These are phyloP conservation scores for Neurospora sp. DNA, from an alignment of 495 filamentous ascomycete genomes.

Conservation along the genomic window DNA sequence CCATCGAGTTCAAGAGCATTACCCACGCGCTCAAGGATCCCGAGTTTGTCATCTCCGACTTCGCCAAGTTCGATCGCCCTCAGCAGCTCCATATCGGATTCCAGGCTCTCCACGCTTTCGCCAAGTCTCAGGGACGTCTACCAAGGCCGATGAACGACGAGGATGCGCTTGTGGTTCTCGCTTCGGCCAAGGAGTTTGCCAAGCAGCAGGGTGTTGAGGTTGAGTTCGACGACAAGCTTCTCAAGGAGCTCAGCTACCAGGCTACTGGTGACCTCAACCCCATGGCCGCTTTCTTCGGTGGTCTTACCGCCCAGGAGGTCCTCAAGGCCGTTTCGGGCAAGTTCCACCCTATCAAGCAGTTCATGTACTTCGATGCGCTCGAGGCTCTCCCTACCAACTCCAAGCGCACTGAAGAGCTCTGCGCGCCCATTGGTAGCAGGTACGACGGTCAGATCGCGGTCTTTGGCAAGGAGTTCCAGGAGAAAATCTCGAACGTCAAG, in stretches of 20 bases:
- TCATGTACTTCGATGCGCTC: slow-evolving; percentile 93
- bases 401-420: slow-evolving; percentile 72
- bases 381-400: slow-evolving; percentile 76
- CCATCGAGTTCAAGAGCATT: slow-evolving; percentile 78
- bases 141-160: slow-evolving; percentile 74
- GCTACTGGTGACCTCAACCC: slow-evolving; percentile 86
- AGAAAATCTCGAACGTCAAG: slow-evolving; percentile 78
- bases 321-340: slow-evolving; percentile 97
- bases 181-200: slow-evolving; percentile 60
- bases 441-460: slow-evolving; percentile 98
- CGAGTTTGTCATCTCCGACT: slow-evolving; percentile 85
- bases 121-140: slow-evolving; percentile 56
- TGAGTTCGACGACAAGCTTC: slow-evolving; percentile 84
- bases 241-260: slow-evolving; percentile 90
- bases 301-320: slow-evolving; percentile 89
- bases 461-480: slow-evolving; percentile 86
- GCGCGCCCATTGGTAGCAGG: slow-evolving; percentile 69
- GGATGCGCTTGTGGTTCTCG: slow-evolving; percentile 70
- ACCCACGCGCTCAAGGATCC: slow-evolving; percentile 69
- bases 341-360: slow-evolving; percentile 86
- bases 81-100: slow-evolving; percentile 86
- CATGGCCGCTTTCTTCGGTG: slow-evolving; percentile 92
- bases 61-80: slow-evolving; percentile 92
- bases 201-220: slow-evolving; percentile 58
- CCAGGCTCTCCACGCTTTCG: slow-evolving; percentile 83